Percentiles rank a stretch among this genome's conserved stretches.
These are phyloP conservation scores for Pseudogymnoascus sp. DNA, from an alignment of 2,329 filamentous ascomycete genomes.

Conservation along the genomic window DNA sequence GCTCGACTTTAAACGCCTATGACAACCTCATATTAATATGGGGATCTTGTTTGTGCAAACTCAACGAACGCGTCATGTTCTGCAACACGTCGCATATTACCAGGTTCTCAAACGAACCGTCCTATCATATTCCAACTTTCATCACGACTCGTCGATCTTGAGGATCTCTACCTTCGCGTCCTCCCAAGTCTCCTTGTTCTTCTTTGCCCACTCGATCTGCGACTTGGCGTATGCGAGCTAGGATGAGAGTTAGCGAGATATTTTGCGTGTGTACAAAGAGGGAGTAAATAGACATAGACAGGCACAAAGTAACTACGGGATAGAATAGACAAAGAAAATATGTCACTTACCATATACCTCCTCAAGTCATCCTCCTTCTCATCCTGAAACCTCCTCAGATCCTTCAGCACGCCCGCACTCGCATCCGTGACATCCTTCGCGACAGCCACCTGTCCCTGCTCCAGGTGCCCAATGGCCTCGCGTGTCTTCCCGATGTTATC, in stretches of 20 bases:
- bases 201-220: slow-evolving; percentile 68
- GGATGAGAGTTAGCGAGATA: slow-evolving; percentile 12
- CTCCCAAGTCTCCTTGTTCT: slow-evolving; percentile 66
- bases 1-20: slow-evolving; percentile 1
- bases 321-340: neutral
- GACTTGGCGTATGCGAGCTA: slow-evolving; percentile 65
- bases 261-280: neutral
- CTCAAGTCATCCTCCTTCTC: slow-evolving; percentile 94
- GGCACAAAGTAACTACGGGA: neutral
- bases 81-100: slow-evolving; percentile 3
- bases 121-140: neutral
- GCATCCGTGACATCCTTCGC: slow-evolving; percentile 91
- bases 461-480: slow-evolving; percentile 76
- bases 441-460: slow-evolving; percentile 82
- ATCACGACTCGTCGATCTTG: slow-evolving; percentile 49
- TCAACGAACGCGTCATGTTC: neutral
- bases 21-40: neutral
- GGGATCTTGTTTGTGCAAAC: neutral
- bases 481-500: slow-evolving; percentile 94
- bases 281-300: neutral
- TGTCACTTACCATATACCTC: slow-evolving; percentile 78
- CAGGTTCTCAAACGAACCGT: neutral
- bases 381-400: slow-evolving; percentile 83
- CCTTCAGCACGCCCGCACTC: slow-evolving; percentile 77
- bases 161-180: slow-evolving; percentile 63